phyloP scores from a whole-genome alignment of 1,284 basidiomycete genomes.

The Leccinum holopus region DNA sequence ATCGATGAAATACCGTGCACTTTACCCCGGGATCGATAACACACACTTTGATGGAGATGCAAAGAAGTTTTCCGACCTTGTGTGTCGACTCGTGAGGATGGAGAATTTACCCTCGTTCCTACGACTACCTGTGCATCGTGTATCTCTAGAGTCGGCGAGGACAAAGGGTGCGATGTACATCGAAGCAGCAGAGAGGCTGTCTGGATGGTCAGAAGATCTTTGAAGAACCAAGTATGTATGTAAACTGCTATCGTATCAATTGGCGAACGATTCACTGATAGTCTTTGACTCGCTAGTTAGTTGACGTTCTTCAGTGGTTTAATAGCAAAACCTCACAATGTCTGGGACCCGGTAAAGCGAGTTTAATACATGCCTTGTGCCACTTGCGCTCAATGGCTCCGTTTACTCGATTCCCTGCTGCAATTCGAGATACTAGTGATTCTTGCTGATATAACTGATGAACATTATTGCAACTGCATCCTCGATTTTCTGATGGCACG shows the following conservation, averaged over 20 bases:
- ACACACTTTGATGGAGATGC: conserved; percentile 28
- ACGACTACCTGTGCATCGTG: conserved; percentile 28
- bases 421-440: no score
- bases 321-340: background rate
- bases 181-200: conserved; percentile 20
- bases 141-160: conserved; percentile 22
- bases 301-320: no score
- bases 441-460: no score
- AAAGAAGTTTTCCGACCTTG: conserved; percentile 23
- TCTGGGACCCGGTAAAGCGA: background rate
- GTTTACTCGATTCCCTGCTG: no score
- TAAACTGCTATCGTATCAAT: background rate
- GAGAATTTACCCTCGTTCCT: conserved; percentile 21
- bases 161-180: conserved; percentile 24
- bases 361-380: background rate
- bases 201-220: background rate
- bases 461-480: no score
- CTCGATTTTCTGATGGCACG: no score
- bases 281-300: background rate
- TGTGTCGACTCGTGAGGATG: conserved; percentile 20
- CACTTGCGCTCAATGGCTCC: background rate
- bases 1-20: conserved; percentile 27
- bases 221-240: background rate
- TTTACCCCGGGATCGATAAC: conserved; percentile 17
- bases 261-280: background rate